Conservation (phyloP, 2,329 filamentous ascomycete genomes). For the Aureobasidium uvarum region DNA sequence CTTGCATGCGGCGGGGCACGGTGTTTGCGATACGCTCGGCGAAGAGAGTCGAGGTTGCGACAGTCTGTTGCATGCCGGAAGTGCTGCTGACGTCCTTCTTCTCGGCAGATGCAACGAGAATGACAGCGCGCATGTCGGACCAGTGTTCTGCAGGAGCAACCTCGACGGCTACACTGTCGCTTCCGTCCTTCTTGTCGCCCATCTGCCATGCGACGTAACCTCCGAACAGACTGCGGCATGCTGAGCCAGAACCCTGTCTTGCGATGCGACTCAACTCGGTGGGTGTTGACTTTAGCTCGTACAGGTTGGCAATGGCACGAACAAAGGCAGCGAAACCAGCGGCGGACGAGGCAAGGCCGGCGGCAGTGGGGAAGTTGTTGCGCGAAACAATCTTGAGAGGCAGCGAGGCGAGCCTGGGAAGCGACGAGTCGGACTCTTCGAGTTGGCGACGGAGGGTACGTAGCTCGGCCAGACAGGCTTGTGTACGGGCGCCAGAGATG, state of each 20-base stretch:
- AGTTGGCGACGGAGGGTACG: conserved; percentile 72
- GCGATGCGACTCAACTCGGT: conserved; percentile 85
- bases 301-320: conserved; percentile 86
- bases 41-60: conserved; percentile 87
- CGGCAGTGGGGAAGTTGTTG: conserved; percentile 99
- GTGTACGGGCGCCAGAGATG: conserved; percentile 83
- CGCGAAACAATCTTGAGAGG: conserved; percentile 85
- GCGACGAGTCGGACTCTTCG: conserved; percentile 66
- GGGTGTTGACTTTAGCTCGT: conserved; percentile 76
- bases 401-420: conserved; percentile 77
- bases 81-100: conserved; percentile 96
- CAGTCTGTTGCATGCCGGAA: conserved; percentile 95
- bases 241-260: conserved; percentile 89
- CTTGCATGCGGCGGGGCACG: conserved; percentile 77
- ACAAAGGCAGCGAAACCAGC: conserved; percentile 68
- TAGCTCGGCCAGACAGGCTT: conserved; percentile 88
- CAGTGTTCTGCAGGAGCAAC: conserved; percentile 88
- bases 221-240: conserved; percentile 88
- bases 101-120: conserved; percentile 86
- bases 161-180: conserved; percentile 82
- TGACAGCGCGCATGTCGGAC: conserved; percentile 89
- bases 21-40: conserved; percentile 69
- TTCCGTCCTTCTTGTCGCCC: conserved; percentile 72
- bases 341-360: conserved; percentile 70
- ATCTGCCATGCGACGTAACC: conserved; percentile 95